Base-by-base conservation (phyloP, 1,284 basidiomycete species). In the Exobasidium rhododendri region DNA sequence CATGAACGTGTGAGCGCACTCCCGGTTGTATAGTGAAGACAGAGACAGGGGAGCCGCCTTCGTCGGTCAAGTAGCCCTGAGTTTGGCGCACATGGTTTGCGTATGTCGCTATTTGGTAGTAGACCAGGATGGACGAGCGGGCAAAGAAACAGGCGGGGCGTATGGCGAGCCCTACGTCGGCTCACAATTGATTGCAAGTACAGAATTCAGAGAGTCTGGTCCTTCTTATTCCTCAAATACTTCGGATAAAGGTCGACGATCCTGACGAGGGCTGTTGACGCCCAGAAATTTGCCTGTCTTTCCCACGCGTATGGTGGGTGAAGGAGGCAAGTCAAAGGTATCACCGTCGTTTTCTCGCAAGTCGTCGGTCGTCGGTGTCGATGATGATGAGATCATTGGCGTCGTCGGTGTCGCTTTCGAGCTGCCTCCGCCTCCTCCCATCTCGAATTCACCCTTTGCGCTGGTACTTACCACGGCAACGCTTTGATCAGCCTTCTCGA, bases 201-300 rank as follows among this genome's bases (percentile, higher is more conserved):
- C n/a, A n/a, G n/a, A n/a, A n/a, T n/a, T n/a, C n/a, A n/a, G n/a
- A n/a, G n/a, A n/a, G n/a, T n/a, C n/a, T n/a, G n/a, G 10, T 40
- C 35, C 35, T 40, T 40, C 17, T 40, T 13, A 22, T 62, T 26
- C 43, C 62, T 63, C 17, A 67, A 50, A 50, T 14, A 50, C 47
- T 31, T 50, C 47, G 14, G 47, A 50, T 7, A 50, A 20, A 7
- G 47, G 47, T 50, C 47, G 47, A 24, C 47, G 47, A 31, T 31
- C 47, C 10, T 50, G 7, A 20, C 29, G 24, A 31, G 24, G 7
- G 14, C 10, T 31, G 22, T 7, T 7, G 22, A 31, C 20, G 47
- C 14, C 47, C 7, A 50, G 24, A 20, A 7, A 7, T 40, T 40
- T 40, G 17, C 7, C 35, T 40, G 17, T 17, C 17, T 17, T 40